phyloP scores from a whole-genome alignment of 768 basidiomycete species.

The Mrakia frigida region DNA sequence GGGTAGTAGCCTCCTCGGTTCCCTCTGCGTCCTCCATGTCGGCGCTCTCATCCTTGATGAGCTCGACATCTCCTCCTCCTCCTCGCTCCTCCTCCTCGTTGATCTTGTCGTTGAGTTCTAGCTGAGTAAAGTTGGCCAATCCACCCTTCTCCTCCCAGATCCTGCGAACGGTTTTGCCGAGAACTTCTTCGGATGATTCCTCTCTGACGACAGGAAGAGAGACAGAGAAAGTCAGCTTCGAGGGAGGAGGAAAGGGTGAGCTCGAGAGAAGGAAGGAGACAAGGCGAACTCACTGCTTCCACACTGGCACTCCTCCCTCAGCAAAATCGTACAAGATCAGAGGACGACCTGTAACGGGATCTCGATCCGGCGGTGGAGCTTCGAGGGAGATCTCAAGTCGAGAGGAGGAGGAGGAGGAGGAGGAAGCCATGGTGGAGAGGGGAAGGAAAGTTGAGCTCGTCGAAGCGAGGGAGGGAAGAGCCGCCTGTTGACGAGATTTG shows the following conservation, averaged over 20 bases:
- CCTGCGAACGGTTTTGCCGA: slow-evolving; percentile 20
- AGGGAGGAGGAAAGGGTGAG: neutral
- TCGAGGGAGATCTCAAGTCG: slow-evolving; percentile 7
- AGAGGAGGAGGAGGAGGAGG: neutral
- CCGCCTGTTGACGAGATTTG: neutral
- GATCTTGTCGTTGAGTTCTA: neutral
- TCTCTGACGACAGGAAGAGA: neutral
- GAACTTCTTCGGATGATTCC: neutral
- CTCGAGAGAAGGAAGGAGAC: neutral
- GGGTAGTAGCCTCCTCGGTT: neutral
- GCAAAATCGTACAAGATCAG: slow-evolving; percentile 4
- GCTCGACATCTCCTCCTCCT: neutral
- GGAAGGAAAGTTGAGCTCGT: neutral
- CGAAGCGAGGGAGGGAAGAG: neutral
- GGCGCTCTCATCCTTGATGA: neutral
- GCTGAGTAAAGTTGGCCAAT: slow-evolving; percentile 3
- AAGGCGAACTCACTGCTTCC: neutral
- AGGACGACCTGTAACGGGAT: neutral
- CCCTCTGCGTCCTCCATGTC: neutral
- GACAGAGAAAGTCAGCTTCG: too few relatives aligned
- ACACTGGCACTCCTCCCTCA: slow-evolving; percentile 7
- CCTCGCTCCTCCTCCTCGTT: neutral
- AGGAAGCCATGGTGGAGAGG: neutral
- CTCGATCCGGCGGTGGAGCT: neutral
- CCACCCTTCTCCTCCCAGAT: slow-evolving; percentile 27